These are phyloP conservation scores for Debaryomyces maramus DNA, from an alignment of 805 yeast genomes.

Conservation along the genomic window DNA sequence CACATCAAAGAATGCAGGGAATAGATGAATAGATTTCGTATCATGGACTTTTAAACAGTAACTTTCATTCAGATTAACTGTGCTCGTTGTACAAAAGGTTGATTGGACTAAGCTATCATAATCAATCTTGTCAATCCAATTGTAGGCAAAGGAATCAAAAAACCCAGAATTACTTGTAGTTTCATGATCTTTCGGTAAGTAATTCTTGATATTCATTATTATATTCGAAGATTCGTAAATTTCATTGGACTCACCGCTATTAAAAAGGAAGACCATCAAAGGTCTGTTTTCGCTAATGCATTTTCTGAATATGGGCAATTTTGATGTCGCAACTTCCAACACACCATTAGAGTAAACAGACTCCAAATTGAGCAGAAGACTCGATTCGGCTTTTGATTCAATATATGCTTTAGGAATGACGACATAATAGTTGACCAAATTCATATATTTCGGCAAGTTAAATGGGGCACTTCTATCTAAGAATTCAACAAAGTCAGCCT, in stretches of 20 bases:
- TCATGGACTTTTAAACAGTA: slow-evolving; percentile 42
- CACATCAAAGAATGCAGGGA: slow-evolving; percentile 18
- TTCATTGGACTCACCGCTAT: slow-evolving; percentile 7
- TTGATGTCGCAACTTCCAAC: slow-evolving; percentile 9
- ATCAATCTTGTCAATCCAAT: slow-evolving; percentile 37
- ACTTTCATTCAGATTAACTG: slow-evolving; percentile 19
- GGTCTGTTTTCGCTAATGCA: slow-evolving; percentile 27
- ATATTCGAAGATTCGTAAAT: slow-evolving; percentile 11
- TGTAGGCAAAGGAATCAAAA: slow-evolving; percentile 43
- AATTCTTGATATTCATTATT: slow-evolving; percentile 22
- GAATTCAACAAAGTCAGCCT: slow-evolving; percentile 21
- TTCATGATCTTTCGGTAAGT: slow-evolving; percentile 12
- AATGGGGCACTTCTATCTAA: slow-evolving; percentile 39
- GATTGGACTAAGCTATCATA: slow-evolving; percentile 40
- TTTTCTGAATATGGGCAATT: slow-evolving; percentile 29
- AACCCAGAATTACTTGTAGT: slow-evolving; percentile 25
- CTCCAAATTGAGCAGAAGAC: slow-evolving; percentile 6
- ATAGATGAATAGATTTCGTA: slow-evolving; percentile 23
- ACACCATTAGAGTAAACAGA: slow-evolving; percentile 13
- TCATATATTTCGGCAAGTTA: slow-evolving; percentile 31
- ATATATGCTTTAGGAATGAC: slow-evolving; percentile 32
- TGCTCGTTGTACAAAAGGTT: slow-evolving; percentile 42
- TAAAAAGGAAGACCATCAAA: slow-evolving; percentile 32
- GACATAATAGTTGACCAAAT: slow-evolving; percentile 37
- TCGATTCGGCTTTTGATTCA: slow-evolving; percentile 8